These are phyloP conservation scores for Blastocrithidia nonstop DNA, from an alignment of 208 protist genomes.

Conservation along the genomic window DNA sequence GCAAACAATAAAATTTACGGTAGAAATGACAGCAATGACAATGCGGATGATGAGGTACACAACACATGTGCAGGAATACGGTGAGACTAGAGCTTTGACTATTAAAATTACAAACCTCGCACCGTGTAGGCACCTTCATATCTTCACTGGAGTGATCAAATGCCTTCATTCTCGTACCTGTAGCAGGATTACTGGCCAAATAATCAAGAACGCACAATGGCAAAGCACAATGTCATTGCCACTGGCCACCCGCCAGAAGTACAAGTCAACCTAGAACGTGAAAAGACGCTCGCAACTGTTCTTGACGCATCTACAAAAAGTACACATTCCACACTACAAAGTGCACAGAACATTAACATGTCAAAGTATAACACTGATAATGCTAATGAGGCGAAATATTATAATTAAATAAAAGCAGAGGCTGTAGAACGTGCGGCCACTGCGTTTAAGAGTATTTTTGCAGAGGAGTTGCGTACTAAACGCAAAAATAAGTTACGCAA, in stretches of 20 bases:
- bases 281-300: neutral
- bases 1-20: neutral
- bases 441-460: constrained; percentile 35
- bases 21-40: neutral
- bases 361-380: neutral
- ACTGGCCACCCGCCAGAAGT: constrained; percentile 23
- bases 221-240: constrained; percentile 36
- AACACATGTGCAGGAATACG: constrained; percentile 5
- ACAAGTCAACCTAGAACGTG: neutral
- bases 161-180: constrained; percentile 57
- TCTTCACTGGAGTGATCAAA: constrained; percentile 61
- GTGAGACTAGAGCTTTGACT: constrained; percentile 70
- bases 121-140: constrained; percentile 13
- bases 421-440: constrained; percentile 7
- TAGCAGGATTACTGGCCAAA: constrained; percentile 32
- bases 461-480: constrained; percentile 29
- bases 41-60: neutral
- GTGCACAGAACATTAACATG: neutral
- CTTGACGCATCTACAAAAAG: too few species aligned
- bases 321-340: too few species aligned
- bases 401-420: too few species aligned
- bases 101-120: constrained; percentile 59
- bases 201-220: neutral
- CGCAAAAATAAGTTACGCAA: constrained; percentile 44
- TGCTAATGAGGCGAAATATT: neutral